Percentiles rank a stretch among this genome's conserved stretches.
Evolutionary conservation across 2,329 filamentous ascomycete species (phyloP).

Genomic region (Tolypocladium sp.): DNA sequence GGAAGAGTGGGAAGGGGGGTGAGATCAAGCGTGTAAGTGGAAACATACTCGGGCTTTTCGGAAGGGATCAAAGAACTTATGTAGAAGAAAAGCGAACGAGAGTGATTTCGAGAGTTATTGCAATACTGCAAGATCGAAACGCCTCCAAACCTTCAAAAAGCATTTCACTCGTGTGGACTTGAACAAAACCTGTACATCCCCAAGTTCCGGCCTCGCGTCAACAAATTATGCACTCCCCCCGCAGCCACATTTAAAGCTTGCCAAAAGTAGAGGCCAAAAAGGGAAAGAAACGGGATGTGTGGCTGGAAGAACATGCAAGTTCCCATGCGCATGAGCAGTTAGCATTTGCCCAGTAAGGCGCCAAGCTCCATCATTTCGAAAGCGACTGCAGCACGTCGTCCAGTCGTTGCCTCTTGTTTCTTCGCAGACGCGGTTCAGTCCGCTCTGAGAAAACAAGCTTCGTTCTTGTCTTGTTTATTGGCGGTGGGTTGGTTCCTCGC

Average conservation of each 20-base stretch:
- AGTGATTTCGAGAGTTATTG: neutral
- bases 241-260: neutral
- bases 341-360: neutral
- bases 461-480: conserved; percentile 6
- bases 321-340: neutral
- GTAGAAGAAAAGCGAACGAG: neutral
- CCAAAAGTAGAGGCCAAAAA: neutral
- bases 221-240: neutral
- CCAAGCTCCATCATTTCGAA: neutral
- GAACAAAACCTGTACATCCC: neutral
- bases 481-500: conserved; percentile 1
- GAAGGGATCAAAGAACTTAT: neutral
- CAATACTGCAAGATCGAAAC: too few species aligned
- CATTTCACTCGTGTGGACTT: neutral
- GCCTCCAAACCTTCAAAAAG: neutral
- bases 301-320: neutral
- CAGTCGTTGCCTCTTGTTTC: conserved; percentile 22
- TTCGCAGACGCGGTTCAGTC: conserved; percentile 13
- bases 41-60: neutral
- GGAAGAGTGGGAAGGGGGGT: neutral
- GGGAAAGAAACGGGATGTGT: neutral
- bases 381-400: conserved; percentile 21
- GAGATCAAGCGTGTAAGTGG: neutral
- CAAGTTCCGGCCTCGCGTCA: neutral
- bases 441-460: conserved; percentile 8